These are phyloP conservation scores for Tilletia caries DNA, from an alignment of 1,284 basidiomycete genomes.

Conservation along the genomic window DNA sequence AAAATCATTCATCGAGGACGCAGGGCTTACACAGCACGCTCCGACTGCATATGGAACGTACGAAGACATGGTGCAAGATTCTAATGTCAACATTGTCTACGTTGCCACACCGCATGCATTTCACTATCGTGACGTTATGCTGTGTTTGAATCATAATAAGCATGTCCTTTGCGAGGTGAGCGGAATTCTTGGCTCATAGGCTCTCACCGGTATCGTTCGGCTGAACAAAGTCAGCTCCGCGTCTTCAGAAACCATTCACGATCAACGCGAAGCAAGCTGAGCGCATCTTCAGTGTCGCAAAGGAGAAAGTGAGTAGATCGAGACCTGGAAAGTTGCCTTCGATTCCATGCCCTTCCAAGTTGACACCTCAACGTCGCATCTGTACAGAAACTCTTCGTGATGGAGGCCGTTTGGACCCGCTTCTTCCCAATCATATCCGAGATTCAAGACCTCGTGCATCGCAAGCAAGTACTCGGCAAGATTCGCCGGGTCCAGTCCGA, in stretches of 20 bases:
- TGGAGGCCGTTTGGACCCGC: conserved; percentile 44
- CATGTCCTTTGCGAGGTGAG: conserved; percentile 61
- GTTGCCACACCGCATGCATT: conserved; percentile 78
- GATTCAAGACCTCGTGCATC: conserved; percentile 31
- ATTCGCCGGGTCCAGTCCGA: conserved; percentile 32
- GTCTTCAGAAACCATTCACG: conserved; percentile 56
- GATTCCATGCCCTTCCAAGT: neutral
- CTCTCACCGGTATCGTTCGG: too few relatives aligned
- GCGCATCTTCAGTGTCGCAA: conserved; percentile 69
- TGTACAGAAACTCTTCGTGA: conserved; percentile 34
- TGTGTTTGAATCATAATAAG: conserved; percentile 74
- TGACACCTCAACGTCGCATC: too few relatives aligned
- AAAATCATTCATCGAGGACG: conserved; percentile 65
- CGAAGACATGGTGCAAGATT: conserved; percentile 70
- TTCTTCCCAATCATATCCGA: conserved; percentile 40
- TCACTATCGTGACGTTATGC: conserved; percentile 75
- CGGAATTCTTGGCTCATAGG: too few relatives aligned
- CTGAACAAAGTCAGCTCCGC: too few relatives aligned
- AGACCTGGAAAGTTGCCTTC: too few relatives aligned
- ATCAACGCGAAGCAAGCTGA: conserved; percentile 58
- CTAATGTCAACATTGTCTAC: conserved; percentile 58
- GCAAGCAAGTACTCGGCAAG: conserved; percentile 32
- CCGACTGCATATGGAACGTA: conserved; percentile 75
- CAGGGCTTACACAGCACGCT: conserved; percentile 54
- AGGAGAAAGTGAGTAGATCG: conserved; percentile 47